Conservation (phyloP, 2,329 filamentous ascomycete species). For the Amauroascus niger region DNA sequence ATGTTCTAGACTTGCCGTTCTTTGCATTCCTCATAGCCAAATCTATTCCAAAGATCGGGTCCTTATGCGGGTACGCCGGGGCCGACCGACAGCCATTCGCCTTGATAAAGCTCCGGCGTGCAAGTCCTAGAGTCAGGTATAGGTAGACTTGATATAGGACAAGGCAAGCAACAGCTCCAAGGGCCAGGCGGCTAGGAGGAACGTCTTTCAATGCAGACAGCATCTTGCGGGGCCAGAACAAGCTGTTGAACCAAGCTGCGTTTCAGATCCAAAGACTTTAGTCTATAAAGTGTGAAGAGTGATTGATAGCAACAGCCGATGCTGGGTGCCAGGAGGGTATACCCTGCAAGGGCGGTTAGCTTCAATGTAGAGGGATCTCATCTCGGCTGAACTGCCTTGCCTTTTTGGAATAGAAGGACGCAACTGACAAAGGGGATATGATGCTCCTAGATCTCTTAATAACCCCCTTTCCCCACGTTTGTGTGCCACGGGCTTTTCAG, state of each 20-base stretch:
- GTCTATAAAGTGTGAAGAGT: not conserved
- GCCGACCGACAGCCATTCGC: slow-evolving; percentile 41
- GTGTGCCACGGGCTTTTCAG: too few species aligned
- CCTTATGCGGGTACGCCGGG: slow-evolving; percentile 42
- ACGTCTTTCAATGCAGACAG: slow-evolving; percentile 7
- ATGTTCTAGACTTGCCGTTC: slow-evolving; percentile 3
- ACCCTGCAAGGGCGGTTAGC: too few species aligned
- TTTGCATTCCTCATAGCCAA: slow-evolving; percentile 27
- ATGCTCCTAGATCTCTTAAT: too few species aligned
- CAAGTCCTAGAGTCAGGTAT: slow-evolving; percentile 12
- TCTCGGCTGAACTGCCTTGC: too few species aligned
- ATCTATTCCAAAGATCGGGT: slow-evolving; percentile 47
- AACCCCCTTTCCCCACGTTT: too few species aligned
- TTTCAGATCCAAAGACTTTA: not conserved
- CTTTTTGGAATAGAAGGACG: too few species aligned
- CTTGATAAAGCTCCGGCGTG: slow-evolving; percentile 11
- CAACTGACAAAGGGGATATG: too few species aligned
- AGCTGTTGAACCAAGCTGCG: not conserved
- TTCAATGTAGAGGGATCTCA: too few species aligned
- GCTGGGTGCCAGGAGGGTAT: too few species aligned
- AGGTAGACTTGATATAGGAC: slow-evolving; percentile 14
- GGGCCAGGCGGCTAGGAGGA: slow-evolving; percentile 8
- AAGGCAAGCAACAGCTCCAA: slow-evolving; percentile 3
- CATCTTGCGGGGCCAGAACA: slow-evolving; percentile 2
- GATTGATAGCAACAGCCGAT: not conserved